A percentile compares a stretch with the other conserved stretches of the same genome.
Conservation (phyloP, 106 monocot species). For the Dioscorea zingiberensis region DNA sequence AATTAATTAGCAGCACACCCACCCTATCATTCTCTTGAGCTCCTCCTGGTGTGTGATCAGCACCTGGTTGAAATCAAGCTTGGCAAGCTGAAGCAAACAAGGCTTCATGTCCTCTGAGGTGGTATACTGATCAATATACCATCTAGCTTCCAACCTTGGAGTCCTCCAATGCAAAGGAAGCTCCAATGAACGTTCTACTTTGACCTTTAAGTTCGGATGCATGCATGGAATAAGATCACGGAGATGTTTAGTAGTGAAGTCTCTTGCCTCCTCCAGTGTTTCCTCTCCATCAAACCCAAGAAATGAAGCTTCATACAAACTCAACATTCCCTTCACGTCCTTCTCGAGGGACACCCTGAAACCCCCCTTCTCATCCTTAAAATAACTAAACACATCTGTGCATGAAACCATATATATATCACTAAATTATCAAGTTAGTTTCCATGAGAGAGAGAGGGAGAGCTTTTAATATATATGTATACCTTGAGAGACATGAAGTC, state of each 20-base stretch:
- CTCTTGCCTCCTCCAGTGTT: conserved; percentile 22
- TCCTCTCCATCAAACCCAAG: conserved; percentile 24
- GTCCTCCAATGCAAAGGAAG: conserved; percentile 52
- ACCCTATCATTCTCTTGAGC: conserved; percentile 23
- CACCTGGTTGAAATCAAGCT: conserved; percentile 44
- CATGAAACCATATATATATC: neutral
- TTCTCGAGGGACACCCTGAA: conserved; percentile 6
- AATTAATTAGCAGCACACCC: neutral
- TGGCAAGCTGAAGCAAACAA: conserved; percentile 40
- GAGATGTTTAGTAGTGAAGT: conserved; percentile 16
- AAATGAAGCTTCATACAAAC: conserved; percentile 40
- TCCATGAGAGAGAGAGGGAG: too few species aligned
- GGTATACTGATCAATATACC: conserved; percentile 37
- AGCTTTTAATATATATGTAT: neutral
- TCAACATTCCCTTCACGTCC: conserved; percentile 26
- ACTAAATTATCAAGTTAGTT: neutral
- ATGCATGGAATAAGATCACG: neutral
- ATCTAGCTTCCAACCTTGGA: conserved; percentile 29
- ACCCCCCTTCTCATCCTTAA: conserved; percentile 13
- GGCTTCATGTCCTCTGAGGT: conserved; percentile 16
- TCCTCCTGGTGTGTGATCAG: conserved; percentile 17
- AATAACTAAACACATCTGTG: conserved; percentile 14
- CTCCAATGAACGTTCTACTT: conserved; percentile 38
- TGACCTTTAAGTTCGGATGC: conserved; percentile 1
- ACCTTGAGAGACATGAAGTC: conserved; percentile 9